Conservation (phyloP, 148 eudicot genomes). For the Diospyros lotus region DNA sequence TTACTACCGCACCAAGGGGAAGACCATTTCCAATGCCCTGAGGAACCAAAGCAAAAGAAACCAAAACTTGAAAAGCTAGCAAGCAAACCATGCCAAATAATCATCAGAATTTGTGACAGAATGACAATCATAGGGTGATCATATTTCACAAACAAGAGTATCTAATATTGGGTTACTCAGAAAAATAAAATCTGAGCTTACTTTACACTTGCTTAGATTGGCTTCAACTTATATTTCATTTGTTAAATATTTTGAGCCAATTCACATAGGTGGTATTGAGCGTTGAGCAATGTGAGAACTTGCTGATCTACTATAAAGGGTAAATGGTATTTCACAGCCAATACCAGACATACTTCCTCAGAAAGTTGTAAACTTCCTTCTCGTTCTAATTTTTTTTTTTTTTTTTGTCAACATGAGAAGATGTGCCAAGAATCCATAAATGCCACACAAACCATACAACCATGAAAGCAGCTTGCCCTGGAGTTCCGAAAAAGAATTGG, state of each 20-base stretch:
- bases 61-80: neutral
- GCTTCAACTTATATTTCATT: neutral
- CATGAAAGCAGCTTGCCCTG: neutral
- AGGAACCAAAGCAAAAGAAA: constrained; percentile 6
- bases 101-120: too few relatives aligned
- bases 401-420: too few relatives aligned
- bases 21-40: constrained; percentile 98
- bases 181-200: neutral
- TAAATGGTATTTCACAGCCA: too few relatives aligned
- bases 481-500: neutral
- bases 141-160: too few relatives aligned
- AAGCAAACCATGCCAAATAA: neutral
- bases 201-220: neutral
- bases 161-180: neutral
- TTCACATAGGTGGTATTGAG: neutral
- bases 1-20: constrained; percentile 96
- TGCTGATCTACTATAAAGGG: neutral
- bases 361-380: too few relatives aligned
- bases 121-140: neutral
- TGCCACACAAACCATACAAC: neutral
- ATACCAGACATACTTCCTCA: neutral
- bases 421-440: neutral
- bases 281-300: neutral
- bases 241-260: neutral
- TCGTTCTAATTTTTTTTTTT: too few relatives aligned